Conservation (phyloP, 1,284 basidiomycete species). For the Anthracocystis setariae region DNA sequence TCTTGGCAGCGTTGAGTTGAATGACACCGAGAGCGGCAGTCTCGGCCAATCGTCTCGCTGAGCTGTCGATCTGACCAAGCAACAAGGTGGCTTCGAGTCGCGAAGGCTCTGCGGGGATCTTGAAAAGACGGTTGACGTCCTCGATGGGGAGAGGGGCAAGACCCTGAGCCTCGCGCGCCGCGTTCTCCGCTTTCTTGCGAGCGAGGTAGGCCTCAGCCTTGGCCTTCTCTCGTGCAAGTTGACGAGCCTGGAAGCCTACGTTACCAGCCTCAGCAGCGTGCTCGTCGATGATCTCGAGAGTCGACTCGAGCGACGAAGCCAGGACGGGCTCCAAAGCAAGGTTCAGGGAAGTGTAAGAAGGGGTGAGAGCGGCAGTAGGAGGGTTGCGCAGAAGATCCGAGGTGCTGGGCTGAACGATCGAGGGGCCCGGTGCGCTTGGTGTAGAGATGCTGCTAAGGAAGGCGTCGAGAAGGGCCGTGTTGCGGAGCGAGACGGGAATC, state of each 20-base stretch:
- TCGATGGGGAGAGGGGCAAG: slow-evolving; percentile 77
- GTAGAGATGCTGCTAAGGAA: slow-evolving; percentile 81
- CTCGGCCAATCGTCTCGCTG: slow-evolving; percentile 67
- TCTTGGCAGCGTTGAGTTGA: slow-evolving; percentile 63
- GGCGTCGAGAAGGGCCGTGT: slow-evolving; percentile 83
- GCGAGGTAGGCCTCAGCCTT: slow-evolving; percentile 77
- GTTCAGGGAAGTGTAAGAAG: slow-evolving; percentile 62
- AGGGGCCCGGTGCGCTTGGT: slow-evolving; percentile 66
- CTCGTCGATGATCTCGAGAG: slow-evolving; percentile 65
- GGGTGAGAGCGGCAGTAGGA: slow-evolving; percentile 55
- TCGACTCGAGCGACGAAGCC: slow-evolving; percentile 64
- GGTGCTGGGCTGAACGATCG: slow-evolving; percentile 55
- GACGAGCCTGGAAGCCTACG: slow-evolving; percentile 87
- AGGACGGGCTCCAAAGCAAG: slow-evolving; percentile 66
- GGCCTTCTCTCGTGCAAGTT: slow-evolving; percentile 87
- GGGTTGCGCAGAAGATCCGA: slow-evolving; percentile 56
- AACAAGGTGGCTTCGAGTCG: slow-evolving; percentile 83
- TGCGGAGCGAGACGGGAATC: slow-evolving; percentile 87
- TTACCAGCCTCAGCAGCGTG: slow-evolving; percentile 73
- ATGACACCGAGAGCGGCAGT: slow-evolving; percentile 71
- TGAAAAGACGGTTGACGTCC: slow-evolving; percentile 72
- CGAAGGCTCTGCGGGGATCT: slow-evolving; percentile 87
- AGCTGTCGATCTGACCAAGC: slow-evolving; percentile 68
- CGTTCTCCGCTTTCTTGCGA: slow-evolving; percentile 82
- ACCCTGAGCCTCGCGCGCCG: slow-evolving; percentile 81